Base-by-base conservation (phyloP, 306 rosid genomes). In the Alnus rubra region DNA sequence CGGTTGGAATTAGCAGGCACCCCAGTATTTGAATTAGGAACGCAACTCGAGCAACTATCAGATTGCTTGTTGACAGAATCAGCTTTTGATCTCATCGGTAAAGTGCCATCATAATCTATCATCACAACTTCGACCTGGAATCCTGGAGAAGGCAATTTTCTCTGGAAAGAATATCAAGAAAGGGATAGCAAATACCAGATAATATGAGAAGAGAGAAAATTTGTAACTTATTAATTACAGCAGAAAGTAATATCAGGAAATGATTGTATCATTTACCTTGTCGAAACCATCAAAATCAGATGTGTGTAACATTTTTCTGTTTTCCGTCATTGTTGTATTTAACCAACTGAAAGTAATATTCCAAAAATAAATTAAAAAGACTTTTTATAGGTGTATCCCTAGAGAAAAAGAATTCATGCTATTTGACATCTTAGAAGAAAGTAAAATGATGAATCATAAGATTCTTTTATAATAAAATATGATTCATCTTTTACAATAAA, bases 231-330 rank as follows among this genome's bases (percentile, higher is more conserved):
- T 3, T 55, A 33, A 2, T 56, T 23, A 47, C 23, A 69, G 54
- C 16, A 78, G 49, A 45, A 67, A 35, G 33, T 73, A 63, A n/a
- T 49, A 78, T 45, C 48, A 30, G 8, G 54, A 82, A 18, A 70
- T 58, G 77, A 54, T 33, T 64, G 56, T 23, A 14, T 39, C 70
- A 58, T 75, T 78, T 84, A 92, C 99, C 99, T 90, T 90, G 76
- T 95, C 94, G 78, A 93, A 95, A 84, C 89, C 97, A 81, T 95
- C 99, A 39, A 95, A 92, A 80, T 92, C 96, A 4, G 87, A 84
- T 78, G 84, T 81, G 28, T 79, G 85, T 39, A 91, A 78, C 79
- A 85, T 19, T 64, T 3, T 78, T 83, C 95, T 83, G 86, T 91
- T 94, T 86, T 92, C 94, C 39, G 58, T 87, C 95, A 91, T 88